A percentile compares a stretch with the other conserved stretches of the same genome.
These are phyloP conservation scores for Cyberlindnera subsufficiens DNA, from an alignment of 805 yeast species.

Conservation along the genomic window DNA sequence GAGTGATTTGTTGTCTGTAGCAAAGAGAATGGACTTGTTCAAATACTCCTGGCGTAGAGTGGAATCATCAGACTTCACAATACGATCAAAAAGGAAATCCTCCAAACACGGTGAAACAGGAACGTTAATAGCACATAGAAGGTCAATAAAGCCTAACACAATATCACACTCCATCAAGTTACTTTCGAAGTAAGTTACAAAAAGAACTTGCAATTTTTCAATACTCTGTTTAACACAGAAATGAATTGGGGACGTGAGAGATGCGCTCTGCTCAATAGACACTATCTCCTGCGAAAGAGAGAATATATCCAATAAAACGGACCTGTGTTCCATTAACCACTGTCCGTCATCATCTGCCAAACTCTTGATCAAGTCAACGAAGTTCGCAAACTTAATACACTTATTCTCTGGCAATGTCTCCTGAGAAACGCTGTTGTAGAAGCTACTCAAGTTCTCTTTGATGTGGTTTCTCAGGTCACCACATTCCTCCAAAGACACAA, in stretches of 20 bases:
- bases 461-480: slow-evolving; percentile 50
- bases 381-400: slow-evolving; percentile 64
- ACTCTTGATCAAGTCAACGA: slow-evolving; percentile 58
- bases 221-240: slow-evolving; percentile 70
- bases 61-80: slow-evolving; percentile 46
- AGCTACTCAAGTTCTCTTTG: slow-evolving; percentile 42
- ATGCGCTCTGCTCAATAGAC: slow-evolving; percentile 32
- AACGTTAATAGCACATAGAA: slow-evolving; percentile 39
- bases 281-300: slow-evolving; percentile 39
- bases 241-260: slow-evolving; percentile 53
- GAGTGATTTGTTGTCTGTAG: slow-evolving; percentile 39
- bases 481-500: slow-evolving; percentile 52
- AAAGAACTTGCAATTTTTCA: slow-evolving; percentile 49
- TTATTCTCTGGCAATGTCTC: slow-evolving; percentile 49
- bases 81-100: slow-evolving; percentile 48
- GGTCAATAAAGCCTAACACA: slow-evolving; percentile 36
- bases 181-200: slow-evolving; percentile 31
- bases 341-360: slow-evolving; percentile 41
- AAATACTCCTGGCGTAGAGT: slow-evolving; percentile 46
- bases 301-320: slow-evolving; percentile 37
- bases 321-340: slow-evolving; percentile 55
- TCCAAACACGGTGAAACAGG: slow-evolving; percentile 43
- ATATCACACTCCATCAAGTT: slow-evolving; percentile 31
- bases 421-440: slow-evolving; percentile 41
- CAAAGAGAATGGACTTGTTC: slow-evolving; percentile 42